Evolutionary conservation across 1,284 basidiomycete genomes (phyloP), one percentile per base, ranked within the genome.

Genomic region (Ustilago cynodontis): DNA sequence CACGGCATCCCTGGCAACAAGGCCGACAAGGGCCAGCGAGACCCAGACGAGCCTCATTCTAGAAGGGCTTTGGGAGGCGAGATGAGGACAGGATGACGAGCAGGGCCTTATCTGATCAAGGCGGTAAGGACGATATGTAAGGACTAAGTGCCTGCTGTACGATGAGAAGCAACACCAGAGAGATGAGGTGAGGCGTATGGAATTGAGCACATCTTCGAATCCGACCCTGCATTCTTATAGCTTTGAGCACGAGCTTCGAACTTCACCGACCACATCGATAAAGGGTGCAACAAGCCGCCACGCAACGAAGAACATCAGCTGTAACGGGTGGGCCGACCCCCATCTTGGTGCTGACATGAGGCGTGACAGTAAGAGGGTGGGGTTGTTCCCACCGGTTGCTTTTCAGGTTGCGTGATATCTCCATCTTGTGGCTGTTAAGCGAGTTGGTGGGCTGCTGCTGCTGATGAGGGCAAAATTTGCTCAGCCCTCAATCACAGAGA

Each of bases 1-100:
- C 4, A 65, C 13, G 3, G 51, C 56, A 28, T 28, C 22, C 13
- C 37, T 59, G 33, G 52, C 41, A 3, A 56, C 56, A 2, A 71
- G 33, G 37, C 63, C 59, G 28, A 55, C 1, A 13, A 71, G 56
- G 43, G 59, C 47, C 18, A 66, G 18, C 1, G 52, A 52, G 37
- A 49, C 60, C 70, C 59, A 60, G 22, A 47, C 45, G 31, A 66
- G 60, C 64, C 60, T 71, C 70, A 71, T 71, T 2, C 3, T 35
- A 11, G 29, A n/a, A 11, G 9, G 43, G 24, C 16, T 16, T 20
- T n/a, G 14, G 24, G 45, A 55, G 2, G 59, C 28, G 28, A 14
- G 50, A 47, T 24, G 5, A 50, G 9, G 51, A n/a, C 33, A 37
- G 29, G 16, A n/a, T 9, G 20, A 31, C 8, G 24, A 37, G 31